Conservation (phyloP, 805 yeast species). For the Sungouiozyma ichnusensis region DNA sequence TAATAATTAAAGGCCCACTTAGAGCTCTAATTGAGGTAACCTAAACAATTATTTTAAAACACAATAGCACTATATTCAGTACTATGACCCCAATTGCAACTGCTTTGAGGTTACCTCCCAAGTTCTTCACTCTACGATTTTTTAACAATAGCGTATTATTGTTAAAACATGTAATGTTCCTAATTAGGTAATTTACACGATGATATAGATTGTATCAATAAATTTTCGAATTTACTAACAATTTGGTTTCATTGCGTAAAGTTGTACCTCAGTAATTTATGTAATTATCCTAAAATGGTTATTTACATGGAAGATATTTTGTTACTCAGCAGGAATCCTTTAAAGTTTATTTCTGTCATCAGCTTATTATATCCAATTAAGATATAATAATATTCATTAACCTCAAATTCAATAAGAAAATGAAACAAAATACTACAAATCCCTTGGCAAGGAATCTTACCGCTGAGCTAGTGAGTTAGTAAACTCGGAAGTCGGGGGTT, state of each 20-base stretch:
- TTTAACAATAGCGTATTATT: neutral
- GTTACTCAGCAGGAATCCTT: neutral
- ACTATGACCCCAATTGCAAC: too few species aligned
- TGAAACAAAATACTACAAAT: too few species aligned
- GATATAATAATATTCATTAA: too few species aligned
- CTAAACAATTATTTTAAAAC: neutral
- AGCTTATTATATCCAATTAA: too few species aligned
- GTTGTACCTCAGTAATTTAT: neutral
- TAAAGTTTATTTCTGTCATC: too few species aligned
- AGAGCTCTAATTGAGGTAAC: neutral
- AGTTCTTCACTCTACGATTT: neutral
- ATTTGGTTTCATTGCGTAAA: conserved; percentile 1
- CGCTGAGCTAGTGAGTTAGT: too few species aligned
- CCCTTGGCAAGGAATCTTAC: neutral
- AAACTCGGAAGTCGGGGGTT: too few species aligned
- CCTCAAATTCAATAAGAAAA: neutral
- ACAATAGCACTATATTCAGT: too few species aligned
- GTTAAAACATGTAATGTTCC: conserved; percentile 5
- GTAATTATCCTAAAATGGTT: neutral
- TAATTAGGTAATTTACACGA: conserved; percentile 5
- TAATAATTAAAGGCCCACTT: neutral
- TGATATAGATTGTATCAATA: neutral
- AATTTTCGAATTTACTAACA: neutral
- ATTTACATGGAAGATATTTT: neutral
- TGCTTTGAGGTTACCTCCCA: neutral